Evolutionary conservation across 2,329 filamentous ascomycete genomes (phyloP).

Genomic region (Cordyceps cateniannulata): DNA sequence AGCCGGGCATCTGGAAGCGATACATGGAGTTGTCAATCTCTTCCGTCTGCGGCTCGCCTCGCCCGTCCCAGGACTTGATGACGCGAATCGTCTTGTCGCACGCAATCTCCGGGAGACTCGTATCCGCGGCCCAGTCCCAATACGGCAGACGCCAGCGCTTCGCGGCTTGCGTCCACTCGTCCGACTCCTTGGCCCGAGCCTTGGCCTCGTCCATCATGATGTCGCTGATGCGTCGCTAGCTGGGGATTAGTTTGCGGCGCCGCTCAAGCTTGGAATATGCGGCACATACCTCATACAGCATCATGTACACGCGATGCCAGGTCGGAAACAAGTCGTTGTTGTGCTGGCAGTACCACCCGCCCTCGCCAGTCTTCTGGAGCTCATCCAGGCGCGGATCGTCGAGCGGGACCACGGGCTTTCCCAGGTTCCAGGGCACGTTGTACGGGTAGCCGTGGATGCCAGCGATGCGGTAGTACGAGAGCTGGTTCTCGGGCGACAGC

Average conservation of each 20-base stretch:
- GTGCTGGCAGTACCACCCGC: slow-evolving; percentile 53
- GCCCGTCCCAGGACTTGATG: slow-evolving; percentile 15
- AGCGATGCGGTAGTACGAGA: background rate
- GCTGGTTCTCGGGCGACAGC: background rate
- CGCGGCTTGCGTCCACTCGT: slow-evolving; percentile 22
- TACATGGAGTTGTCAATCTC: background rate
- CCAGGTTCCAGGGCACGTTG: background rate
- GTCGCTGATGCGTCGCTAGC: background rate
- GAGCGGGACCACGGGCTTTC: background rate
- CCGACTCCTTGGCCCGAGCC: background rate
- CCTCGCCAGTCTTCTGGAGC: background rate
- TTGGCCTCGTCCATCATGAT: background rate
- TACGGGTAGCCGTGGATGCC: background rate
- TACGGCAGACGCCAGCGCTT: slow-evolving; percentile 26
- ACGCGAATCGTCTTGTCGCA: slow-evolving; percentile 13
- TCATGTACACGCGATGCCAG: slow-evolving; percentile 62
- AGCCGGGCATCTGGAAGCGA: slow-evolving; percentile 19
- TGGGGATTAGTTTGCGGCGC: background rate
- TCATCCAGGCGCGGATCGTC: background rate
- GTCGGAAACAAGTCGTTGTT: slow-evolving; percentile 53
- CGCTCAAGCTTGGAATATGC: no score
- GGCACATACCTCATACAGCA: slow-evolving; percentile 47
- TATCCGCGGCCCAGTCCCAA: slow-evolving; percentile 27
- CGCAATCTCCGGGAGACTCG: slow-evolving; percentile 5
- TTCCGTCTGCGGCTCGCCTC: slow-evolving; percentile 11